Evolutionary conservation across 257 asterid species (phyloP).

Genomic region (Capsicum rhomboideum): DNA sequence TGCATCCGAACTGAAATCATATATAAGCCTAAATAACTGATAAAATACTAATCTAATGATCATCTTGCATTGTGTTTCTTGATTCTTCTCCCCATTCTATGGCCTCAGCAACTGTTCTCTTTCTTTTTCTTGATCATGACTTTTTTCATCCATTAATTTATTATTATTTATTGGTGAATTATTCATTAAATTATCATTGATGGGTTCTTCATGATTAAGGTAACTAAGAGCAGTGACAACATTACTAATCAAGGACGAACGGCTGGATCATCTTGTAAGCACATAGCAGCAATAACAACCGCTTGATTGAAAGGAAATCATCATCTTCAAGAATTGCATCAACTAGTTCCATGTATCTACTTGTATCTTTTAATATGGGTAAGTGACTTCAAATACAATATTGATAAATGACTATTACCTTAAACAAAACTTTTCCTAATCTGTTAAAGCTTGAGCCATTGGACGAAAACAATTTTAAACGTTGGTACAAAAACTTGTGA

Average conservation of each 20-base stretch:
- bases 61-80: conserved; percentile 16
- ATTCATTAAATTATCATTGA: neutral
- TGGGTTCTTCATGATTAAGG: conserved; percentile 33
- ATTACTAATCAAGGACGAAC: conserved; percentile 63
- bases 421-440: too few species aligned
- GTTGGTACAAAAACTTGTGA: too few species aligned
- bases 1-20: neutral
- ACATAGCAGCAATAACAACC: conserved; percentile 52
- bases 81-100: conserved; percentile 77
- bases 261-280: conserved; percentile 83
- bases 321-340: conserved; percentile 56
- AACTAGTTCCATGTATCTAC: conserved; percentile 41
- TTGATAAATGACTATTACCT: too few species aligned
- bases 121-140: conserved; percentile 10
- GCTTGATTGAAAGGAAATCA: conserved; percentile 69
- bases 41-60: neutral
- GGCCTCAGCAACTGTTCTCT: conserved; percentile 71
- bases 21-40: neutral
- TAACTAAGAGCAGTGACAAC: conserved; percentile 74
- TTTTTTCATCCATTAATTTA: neutral
- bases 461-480: too few species aligned
- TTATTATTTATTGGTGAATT: neutral
- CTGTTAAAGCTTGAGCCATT: too few species aligned
- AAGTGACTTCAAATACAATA: too few species aligned
- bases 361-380: too few species aligned